A percentile compares a stretch with the other conserved stretches of the same genome.
These are phyloP conservation scores for Hibiscus syriacus DNA, from an alignment of 345 rosid species.

Conservation along the genomic window DNA sequence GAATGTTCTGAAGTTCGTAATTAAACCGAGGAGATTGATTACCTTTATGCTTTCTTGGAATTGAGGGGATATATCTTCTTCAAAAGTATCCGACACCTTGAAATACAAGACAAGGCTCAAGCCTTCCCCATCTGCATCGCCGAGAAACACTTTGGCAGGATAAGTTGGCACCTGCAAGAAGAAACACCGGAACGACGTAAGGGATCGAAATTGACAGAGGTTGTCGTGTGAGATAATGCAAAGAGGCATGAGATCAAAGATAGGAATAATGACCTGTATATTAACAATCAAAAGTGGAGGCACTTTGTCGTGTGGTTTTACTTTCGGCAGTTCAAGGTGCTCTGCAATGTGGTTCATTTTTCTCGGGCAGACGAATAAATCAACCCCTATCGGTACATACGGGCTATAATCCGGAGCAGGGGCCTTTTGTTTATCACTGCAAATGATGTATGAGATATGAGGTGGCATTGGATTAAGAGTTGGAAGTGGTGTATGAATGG, in stretches of 20 bases:
- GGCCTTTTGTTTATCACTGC: slow-evolving; percentile 77
- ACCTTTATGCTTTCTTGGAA: slow-evolving; percentile 72
- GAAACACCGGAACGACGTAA: slow-evolving; percentile 1
- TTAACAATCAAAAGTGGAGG: slow-evolving; percentile 84
- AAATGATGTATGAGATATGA: neutral
- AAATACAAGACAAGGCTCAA: slow-evolving; percentile 88
- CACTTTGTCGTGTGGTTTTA: slow-evolving; percentile 49
- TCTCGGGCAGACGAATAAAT: slow-evolving; percentile 55
- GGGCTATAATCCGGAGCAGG: slow-evolving; percentile 60
- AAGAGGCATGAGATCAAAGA: neutral
- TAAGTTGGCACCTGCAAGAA: slow-evolving; percentile 75
- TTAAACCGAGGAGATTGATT: neutral
- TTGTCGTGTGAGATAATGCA: neutral
- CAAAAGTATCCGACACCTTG: slow-evolving; percentile 56
- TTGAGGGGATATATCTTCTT: slow-evolving; percentile 50
- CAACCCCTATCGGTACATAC: slow-evolving; percentile 76
- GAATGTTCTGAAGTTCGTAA: neutral
- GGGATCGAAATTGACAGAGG: neutral
- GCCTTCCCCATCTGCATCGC: slow-evolving; percentile 89
- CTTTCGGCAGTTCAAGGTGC: slow-evolving; percentile 73
- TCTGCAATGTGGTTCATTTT: slow-evolving; percentile 89
- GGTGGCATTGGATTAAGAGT: neutral
- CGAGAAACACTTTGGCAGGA: slow-evolving; percentile 86
- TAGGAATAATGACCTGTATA: slow-evolving; percentile 50
- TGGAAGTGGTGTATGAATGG: neutral